Evolutionary conservation across 2,329 filamentous ascomycete genomes (phyloP).

Genomic region (Fusarium begoniae): DNA sequence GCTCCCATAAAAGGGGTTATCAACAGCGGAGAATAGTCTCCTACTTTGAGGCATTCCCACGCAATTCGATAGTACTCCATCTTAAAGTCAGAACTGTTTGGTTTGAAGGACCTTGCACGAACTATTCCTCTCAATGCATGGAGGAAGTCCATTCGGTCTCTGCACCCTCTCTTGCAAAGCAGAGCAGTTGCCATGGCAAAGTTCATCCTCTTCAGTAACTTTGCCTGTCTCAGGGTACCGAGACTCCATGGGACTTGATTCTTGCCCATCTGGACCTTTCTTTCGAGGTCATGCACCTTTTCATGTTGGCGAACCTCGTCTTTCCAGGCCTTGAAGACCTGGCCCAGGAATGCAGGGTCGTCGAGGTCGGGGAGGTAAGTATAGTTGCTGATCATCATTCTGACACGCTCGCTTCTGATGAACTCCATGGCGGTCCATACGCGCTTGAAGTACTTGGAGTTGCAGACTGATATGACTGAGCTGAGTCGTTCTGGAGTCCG

Average conservation of each 20-base stretch:
- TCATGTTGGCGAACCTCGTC: neutral
- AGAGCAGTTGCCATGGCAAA: neutral
- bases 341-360: neutral
- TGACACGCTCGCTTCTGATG: neutral
- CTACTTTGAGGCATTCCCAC: neutral
- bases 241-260: neutral
- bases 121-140: neutral
- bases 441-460: neutral
- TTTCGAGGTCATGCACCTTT: neutral
- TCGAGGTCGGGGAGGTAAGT: neutral
- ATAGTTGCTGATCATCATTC: neutral
- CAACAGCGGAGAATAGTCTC: neutral
- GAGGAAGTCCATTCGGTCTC: neutral
- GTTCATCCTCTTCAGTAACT: neutral
- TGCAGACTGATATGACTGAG: neutral
- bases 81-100: neutral
- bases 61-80: neutral
- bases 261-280: neutral
- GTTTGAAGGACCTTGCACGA: neutral
- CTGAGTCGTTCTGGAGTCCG: neutral
- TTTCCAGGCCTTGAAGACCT: neutral
- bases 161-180: neutral
- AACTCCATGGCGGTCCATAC: neutral
- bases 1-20: neutral
- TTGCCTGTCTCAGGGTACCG: neutral